Evolutionary conservation across 345 rosid genomes (phyloP), one percentile per base, ranked within the genome.

Genomic region (Garcia nutans): DNA sequence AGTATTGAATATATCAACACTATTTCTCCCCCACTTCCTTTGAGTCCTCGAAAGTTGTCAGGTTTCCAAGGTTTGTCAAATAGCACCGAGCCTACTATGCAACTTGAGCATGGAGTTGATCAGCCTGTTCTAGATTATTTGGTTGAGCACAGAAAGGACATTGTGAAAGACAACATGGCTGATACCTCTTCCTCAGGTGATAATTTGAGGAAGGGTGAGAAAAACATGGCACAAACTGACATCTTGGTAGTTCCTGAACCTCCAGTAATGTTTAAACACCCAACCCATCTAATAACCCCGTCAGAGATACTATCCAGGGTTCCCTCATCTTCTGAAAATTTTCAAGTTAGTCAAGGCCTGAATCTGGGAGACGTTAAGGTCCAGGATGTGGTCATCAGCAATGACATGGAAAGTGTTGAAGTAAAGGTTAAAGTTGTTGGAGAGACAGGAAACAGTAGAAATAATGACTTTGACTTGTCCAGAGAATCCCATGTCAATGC

Each of bases 341-440:
- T 81, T 72, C 89, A 81, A 59, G 76, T 80, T 77, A 74, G 70
- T 81, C 81, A 80, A 64, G 84, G 79, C 52, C 78, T 76, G 78
- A 83, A 72, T 65, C 72, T 16, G 1, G 76, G 33, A 22, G 79
- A 75, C 44, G 41, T 73, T 37, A 75, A 75, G 55, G 28, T 55
- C 7, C 80, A 60, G 56, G 77, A 76, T 72, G 83, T 54, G 65
- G 26, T 65, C 45, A 26, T 67, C 67, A 68, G 72, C 49, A 59
- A 76, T 72, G 77, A 67, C 42, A 33, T 22, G 6, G 80, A 62
- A 67, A 68, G 54, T 68, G 71, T n/a, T 61, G 77, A 54, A 50
- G 44, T 80, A 26, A 79, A 75, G 76, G 79, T 75, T 33, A 72
- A 80, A 62, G 83, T 72, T 57, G 77, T 61, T 59, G 75, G 75